Evolutionary conservation across 2,329 filamentous ascomycete genomes (phyloP).

Genomic region (Diaporthe citriasiana): DNA sequence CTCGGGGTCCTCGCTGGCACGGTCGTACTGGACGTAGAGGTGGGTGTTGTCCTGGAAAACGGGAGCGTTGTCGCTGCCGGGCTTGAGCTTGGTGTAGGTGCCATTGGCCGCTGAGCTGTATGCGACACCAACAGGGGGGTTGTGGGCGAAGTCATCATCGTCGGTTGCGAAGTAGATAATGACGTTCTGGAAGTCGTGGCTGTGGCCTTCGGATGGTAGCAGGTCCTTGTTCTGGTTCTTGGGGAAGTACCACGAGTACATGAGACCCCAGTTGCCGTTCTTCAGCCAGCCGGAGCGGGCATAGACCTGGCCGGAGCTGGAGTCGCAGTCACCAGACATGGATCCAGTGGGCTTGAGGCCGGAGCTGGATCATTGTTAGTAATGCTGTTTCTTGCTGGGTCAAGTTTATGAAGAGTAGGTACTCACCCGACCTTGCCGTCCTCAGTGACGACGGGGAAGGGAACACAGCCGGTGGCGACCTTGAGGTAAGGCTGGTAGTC

Average conservation of each 20-base stretch:
- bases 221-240: constrained; percentile 57
- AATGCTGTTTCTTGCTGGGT: not conserved
- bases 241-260: constrained; percentile 61
- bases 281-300: constrained; percentile 49
- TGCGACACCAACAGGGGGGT: constrained; percentile 7
- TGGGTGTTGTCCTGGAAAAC: constrained; percentile 29
- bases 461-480: constrained; percentile 72
- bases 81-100: constrained; percentile 21
- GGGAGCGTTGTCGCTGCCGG: constrained; percentile 13
- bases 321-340: constrained; percentile 51
- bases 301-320: constrained; percentile 56
- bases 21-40: constrained; percentile 30
- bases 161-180: constrained; percentile 51
- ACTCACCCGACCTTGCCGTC: constrained; percentile 63
- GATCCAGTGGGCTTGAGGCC: constrained; percentile 53
- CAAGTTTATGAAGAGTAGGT: not conserved
- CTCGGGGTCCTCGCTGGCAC: constrained; percentile 8
- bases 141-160: constrained; percentile 37
- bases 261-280: constrained; percentile 52
- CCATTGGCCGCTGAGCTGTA: not conserved
- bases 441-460: constrained; percentile 72
- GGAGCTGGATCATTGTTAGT: constrained; percentile 46
- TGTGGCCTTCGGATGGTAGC: constrained; percentile 47
- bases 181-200: constrained; percentile 58
- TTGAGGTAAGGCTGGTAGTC: constrained; percentile 60